Evolutionary conservation across 208 protist genomes (phyloP).

Genomic region (Trichomonas gallinae): DNA sequence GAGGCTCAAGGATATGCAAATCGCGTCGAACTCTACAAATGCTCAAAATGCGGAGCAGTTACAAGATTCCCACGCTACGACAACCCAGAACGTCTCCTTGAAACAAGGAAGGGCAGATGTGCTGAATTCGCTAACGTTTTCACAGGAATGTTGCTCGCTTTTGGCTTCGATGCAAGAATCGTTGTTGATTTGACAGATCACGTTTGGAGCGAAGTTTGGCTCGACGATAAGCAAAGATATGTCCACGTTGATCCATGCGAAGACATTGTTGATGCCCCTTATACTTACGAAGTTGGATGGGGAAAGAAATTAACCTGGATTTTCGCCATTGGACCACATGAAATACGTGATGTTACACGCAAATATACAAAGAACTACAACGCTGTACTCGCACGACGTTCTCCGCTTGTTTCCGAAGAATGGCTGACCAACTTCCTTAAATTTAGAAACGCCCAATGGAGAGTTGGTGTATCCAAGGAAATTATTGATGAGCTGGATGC

Average conservation of each 20-base stretch:
- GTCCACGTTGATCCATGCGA: constrained; percentile 36
- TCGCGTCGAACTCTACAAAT: constrained; percentile 19
- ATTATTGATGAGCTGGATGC: background rate
- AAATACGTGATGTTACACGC: background rate
- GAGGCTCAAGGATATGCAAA: background rate
- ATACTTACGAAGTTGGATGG: constrained; percentile 33
- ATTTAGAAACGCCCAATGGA: background rate
- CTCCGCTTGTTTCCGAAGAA: background rate
- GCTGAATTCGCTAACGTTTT: constrained; percentile 37
- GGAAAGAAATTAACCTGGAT: constrained; percentile 32
- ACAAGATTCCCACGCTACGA: constrained; percentile 36
- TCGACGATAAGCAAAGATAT: background rate
- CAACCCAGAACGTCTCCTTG: background rate
- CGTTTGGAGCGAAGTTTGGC: constrained; percentile 35
- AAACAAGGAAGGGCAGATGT: constrained; percentile 29
- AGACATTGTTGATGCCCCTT: constrained; percentile 21
- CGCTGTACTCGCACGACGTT: background rate
- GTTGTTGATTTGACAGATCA: constrained; percentile 34
- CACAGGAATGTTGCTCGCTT: background rate
- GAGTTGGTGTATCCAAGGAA: background rate
- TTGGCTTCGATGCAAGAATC: constrained; percentile 20
- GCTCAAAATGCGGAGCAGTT: background rate
- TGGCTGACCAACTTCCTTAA: background rate
- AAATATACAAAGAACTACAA: background rate
- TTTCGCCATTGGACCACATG: background rate